Evolutionary conservation across 2,329 filamentous ascomycete species (phyloP), one percentile per base, ranked within the genome.

Genomic region (Dactylellina cionopaga): DNA sequence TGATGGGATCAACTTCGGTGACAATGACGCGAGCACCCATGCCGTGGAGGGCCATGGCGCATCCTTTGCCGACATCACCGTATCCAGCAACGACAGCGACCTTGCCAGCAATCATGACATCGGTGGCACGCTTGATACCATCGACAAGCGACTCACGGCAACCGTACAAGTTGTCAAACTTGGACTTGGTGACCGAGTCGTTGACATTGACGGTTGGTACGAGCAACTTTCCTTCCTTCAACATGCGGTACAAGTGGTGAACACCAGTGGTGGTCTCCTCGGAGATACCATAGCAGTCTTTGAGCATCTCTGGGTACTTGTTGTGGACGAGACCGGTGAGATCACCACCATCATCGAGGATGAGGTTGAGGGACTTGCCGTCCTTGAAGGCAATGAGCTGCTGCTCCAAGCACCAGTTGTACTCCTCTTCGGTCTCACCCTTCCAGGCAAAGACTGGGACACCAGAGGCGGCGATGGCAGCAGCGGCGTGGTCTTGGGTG

Each of bases 71-170:
- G 83, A 99, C 95, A 84, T 99, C 94, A 89, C 94, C 94, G 86
- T 90, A 99, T 83, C 95, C 95, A 80, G 95, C 95, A 78, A 99
- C 95, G 78, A 98, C 93, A 77, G 92, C 92, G 80, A 97, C 89
- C 90, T 99, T 98, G 83, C 95, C 95, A 81, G 95, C 95, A 87
- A 98, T 94, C 95, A 99, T 99, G 84, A 98, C 95, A 86, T 99
- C 94, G 83, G 95, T 99, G 79, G 95, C 94, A 86, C 94, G 94
- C 91, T 98, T 99, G 89, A 99, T 98, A 83, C 95, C 95, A 83
- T 99, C 95, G 80, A 99, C 89, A 79, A 99, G 90, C 76, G 94
- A 97, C 87, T 98, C 95, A 82, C 92, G 90, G 92, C 95, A 98
- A 81, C 95, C 94, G 88, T 98, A 99, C 77, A 98, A 86, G 90